These are phyloP conservation scores for Fusarium luffae DNA, from an alignment of 2,329 filamentous ascomycete genomes.

Conservation along the genomic window DNA sequence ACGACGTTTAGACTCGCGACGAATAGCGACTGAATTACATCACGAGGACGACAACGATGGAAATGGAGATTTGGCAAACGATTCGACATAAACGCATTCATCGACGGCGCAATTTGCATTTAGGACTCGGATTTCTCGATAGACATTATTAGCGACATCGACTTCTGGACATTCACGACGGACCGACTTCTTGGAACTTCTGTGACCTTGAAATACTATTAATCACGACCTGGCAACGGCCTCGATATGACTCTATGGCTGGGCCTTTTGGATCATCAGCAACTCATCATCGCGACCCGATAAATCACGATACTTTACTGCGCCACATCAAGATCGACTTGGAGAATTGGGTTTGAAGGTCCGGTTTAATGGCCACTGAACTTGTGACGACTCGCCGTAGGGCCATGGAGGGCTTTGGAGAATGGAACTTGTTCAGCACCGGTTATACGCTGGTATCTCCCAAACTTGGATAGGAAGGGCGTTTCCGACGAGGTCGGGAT, in stretches of 20 bases:
- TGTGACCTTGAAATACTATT: neutral
- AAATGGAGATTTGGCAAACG: neutral
- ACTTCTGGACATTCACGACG: neutral
- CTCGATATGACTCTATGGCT: neutral
- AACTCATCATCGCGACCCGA: neutral
- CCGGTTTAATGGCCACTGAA: too few species aligned
- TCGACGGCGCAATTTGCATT: constrained; percentile 16
- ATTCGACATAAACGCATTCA: constrained; percentile 13
- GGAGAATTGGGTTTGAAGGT: neutral
- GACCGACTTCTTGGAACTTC: neutral
- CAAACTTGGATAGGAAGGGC: neutral
- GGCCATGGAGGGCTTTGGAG: neutral
- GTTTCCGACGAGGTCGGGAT: neutral
- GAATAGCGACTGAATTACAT: constrained; percentile 8
- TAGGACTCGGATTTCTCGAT: neutral
- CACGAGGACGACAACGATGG: neutral
- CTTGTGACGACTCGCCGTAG: neutral
- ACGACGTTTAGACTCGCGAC: neutral
- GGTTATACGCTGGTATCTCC: neutral
- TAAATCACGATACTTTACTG: neutral
- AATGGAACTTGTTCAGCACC: too few species aligned
- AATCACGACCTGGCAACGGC: neutral
- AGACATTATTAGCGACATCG: neutral
- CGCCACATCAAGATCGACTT: neutral
- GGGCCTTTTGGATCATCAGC: neutral